A percentile compares a stretch with the other conserved stretches of the same genome.
Conservation (phyloP, 805 yeast genomes). For the Candida fluviatilis region DNA sequence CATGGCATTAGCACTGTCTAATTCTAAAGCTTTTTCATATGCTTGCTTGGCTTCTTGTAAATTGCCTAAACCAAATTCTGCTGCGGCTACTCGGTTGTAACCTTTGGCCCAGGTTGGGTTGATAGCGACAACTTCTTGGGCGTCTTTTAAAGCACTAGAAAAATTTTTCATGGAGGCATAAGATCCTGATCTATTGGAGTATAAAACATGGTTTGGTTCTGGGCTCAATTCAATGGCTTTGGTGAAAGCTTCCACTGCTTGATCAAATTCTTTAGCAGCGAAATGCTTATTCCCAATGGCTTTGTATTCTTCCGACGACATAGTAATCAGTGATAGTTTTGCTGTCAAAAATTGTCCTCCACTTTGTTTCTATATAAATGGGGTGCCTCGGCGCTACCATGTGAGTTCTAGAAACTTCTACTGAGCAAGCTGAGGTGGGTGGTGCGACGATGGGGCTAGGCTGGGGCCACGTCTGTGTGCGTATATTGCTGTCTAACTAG, state of each 20-base stretch:
- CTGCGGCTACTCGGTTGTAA: slow-evolving; percentile 89
- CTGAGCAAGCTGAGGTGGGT: no score
- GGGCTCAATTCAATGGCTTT: slow-evolving; percentile 83
- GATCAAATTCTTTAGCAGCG: slow-evolving; percentile 75
- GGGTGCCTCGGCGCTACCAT: background rate
- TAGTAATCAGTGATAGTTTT: slow-evolving; percentile 7
- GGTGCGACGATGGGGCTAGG: no score
- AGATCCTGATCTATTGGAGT: slow-evolving; percentile 90
- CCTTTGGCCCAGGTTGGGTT: slow-evolving; percentile 95
- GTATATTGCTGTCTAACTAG: no score
- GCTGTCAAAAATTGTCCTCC: no score
- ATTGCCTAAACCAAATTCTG: slow-evolving; percentile 80
- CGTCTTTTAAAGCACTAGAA: slow-evolving; percentile 75
- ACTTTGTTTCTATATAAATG: background rate
- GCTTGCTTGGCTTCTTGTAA: slow-evolving; percentile 68
- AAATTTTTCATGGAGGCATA: slow-evolving; percentile 78
- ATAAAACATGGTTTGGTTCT: slow-evolving; percentile 85
- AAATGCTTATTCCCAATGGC: slow-evolving; percentile 93
- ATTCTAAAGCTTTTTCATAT: slow-evolving; percentile 73
- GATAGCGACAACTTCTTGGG: slow-evolving; percentile 74
- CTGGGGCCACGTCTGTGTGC: no score
- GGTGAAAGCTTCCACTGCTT: slow-evolving; percentile 77
- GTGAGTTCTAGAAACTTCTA: background rate
- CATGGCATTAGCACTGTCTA: slow-evolving; percentile 79
- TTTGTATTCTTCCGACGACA: slow-evolving; percentile 70